These are phyloP conservation scores for Exserohilum rostratum DNA, from an alignment of 2,329 filamentous ascomycete genomes.

Conservation along the genomic window DNA sequence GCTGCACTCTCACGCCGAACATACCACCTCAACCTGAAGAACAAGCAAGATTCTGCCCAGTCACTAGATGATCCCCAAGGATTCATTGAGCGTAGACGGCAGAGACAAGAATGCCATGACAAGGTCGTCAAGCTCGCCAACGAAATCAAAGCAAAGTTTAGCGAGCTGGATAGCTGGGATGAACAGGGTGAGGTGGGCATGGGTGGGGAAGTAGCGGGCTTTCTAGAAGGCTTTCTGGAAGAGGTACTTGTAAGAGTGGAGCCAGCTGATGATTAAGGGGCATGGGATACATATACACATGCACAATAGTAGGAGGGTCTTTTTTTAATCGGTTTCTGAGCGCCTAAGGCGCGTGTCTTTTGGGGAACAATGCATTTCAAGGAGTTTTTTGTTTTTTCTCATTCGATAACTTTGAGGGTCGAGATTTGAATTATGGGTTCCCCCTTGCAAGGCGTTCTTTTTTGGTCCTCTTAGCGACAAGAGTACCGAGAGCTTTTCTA, in stretches of 20 bases:
- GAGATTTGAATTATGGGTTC: too few relatives aligned
- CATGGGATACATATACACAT: too few relatives aligned
- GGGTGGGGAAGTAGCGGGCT: constrained; percentile 86
- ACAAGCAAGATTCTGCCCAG: constrained; percentile 46
- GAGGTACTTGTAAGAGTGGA: constrained; percentile 93
- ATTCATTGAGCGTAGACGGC: constrained; percentile 40
- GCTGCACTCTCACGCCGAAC: constrained; percentile 82
- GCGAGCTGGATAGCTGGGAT: constrained; percentile 89
- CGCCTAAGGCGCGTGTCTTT: background rate
- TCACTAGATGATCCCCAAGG: constrained; percentile 65
- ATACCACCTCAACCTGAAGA: constrained; percentile 60
- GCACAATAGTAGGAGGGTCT: too few relatives aligned
- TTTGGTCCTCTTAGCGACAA: too few relatives aligned
- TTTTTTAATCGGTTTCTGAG: too few relatives aligned
- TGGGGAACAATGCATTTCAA: too few relatives aligned
- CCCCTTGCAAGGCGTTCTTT: too few relatives aligned
- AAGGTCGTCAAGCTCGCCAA: constrained; percentile 80
- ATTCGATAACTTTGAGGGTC: background rate
- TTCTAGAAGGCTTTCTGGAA: constrained; percentile 89
- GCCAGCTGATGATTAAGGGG: constrained; percentile 70
- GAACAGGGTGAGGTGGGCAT: constrained; percentile 87
- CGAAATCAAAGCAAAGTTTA: constrained; percentile 82
- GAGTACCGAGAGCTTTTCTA: too few relatives aligned
- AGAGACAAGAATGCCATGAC: constrained; percentile 72
- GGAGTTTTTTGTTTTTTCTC: too few relatives aligned